A percentile compares a stretch with the other conserved stretches of the same genome.
These are phyloP conservation scores for Dothistroma septosporum DNA, from an alignment of 2,329 filamentous ascomycete species.

Conservation along the genomic window DNA sequence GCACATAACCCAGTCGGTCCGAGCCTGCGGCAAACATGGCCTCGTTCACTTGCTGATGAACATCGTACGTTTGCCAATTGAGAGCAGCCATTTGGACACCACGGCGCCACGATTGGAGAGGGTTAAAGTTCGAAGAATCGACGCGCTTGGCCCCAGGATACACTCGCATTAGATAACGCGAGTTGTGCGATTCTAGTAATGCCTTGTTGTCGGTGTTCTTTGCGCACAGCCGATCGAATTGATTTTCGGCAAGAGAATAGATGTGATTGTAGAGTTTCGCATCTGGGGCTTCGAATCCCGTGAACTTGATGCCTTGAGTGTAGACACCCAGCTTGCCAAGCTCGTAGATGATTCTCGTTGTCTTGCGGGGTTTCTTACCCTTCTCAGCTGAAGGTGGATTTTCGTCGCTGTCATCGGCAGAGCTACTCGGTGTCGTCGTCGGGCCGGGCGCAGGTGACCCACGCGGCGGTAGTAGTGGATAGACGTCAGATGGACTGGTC, in stretches of 20 bases:
- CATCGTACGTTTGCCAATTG: constrained; percentile 97
- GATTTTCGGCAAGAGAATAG: constrained; percentile 88
- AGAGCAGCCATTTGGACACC: constrained; percentile 97
- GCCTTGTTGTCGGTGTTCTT: constrained; percentile 71
- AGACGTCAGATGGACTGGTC: constrained; percentile 48
- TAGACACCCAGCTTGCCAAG: constrained; percentile 83
- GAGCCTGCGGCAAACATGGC: constrained; percentile 93
- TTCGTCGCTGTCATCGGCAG: constrained; percentile 74
- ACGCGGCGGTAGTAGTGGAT: constrained; percentile 47
- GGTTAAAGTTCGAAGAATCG: constrained; percentile 89
- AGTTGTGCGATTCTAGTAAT: constrained; percentile 82
- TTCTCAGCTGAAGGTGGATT: constrained; percentile 54
- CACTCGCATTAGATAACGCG: constrained; percentile 85
- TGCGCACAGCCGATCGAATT: constrained; percentile 75
- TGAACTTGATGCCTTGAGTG: constrained; percentile 72
- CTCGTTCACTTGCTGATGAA: constrained; percentile 92
- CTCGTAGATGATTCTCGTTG: constrained; percentile 79
- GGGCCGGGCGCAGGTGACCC: constrained; percentile 55
- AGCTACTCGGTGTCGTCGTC: constrained; percentile 55
- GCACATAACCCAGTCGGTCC: constrained; percentile 84
- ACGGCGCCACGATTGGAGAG: constrained; percentile 85
- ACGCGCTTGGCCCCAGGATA: constrained; percentile 82
- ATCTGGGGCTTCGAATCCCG: constrained; percentile 70
- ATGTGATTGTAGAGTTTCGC: constrained; percentile 91
- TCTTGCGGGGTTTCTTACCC: constrained; percentile 59